Base-by-base conservation (phyloP, 2,329 filamentous ascomycete species). In the Sclerotinia subarctica region DNA sequence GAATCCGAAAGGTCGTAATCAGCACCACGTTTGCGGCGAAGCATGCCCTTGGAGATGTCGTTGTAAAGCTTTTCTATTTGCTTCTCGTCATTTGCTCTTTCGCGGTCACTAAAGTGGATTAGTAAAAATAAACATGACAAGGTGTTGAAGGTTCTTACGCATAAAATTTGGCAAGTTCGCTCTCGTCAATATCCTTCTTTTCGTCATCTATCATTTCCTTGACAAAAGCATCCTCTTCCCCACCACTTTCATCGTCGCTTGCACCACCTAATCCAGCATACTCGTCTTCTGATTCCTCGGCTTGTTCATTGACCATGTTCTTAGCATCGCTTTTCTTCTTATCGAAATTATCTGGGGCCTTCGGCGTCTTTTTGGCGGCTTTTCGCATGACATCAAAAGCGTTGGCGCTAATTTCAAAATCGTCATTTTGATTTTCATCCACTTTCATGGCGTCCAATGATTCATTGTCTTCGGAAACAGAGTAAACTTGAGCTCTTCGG, bases 211-310 rank as follows among this genome's bases (percentile, higher is more conserved):
- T 97, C 87, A 99, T 96, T 71, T 93, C 89, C 73, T 90, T 86
- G 71, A 95, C 86, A 10, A 91, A 84, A 42, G 88, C 88, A 68
- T 91, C 88, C 47, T 90, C 90, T 69, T 92, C 86, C 69, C 93
- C 91, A 54, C 86, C 90, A 56, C 88, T 89, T 72, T 94, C 92
- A 73, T 98, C 94, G 69, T 94, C 94, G 78, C 94, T 94, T 15
- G 83, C 90, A 71, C 95, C 95, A 73, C 95, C 95, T 13, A 99
- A 83, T 5, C 95, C 95, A 51, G 94, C 94, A 78, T 98, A 99
- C 78, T 99, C 95, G 77, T 99, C 95, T 77, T 99, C 96, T 0
- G 95, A 99, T 80, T 99, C 95, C 74, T 97, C 92, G 70, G 95
- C 94, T 77, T 96, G 93, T 73, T 97, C 95, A 72, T 98, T 87